Percentiles rank a stretch among this genome's conserved stretches.
Conservation (phyloP, 2,329 filamentous ascomycete genomes). For the Monosporascus sp. region DNA sequence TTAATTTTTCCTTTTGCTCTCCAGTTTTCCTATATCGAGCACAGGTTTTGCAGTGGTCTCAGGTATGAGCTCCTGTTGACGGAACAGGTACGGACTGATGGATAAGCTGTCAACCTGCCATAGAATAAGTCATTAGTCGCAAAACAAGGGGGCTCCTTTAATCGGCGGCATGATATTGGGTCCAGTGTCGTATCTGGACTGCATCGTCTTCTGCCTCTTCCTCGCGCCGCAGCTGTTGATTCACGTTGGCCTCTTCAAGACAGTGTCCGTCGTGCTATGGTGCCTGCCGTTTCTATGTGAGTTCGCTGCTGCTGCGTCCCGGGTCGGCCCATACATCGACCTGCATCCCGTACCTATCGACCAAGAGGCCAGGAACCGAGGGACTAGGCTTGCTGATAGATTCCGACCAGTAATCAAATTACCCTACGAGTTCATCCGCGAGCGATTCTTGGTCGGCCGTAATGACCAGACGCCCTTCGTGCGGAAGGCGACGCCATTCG, state of each 20-base stretch:
- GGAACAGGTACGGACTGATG: too few relatives aligned
- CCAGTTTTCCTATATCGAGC: too few relatives aligned
- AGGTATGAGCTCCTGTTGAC: too few relatives aligned
- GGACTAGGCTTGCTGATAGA: not conserved
- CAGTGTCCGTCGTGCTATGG: conserved; percentile 51
- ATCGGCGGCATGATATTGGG: conserved; percentile 61
- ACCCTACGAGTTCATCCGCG: conserved; percentile 52
- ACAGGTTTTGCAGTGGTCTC: too few relatives aligned
- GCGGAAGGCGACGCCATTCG: conserved; percentile 65
- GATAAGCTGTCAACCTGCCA: too few relatives aligned
- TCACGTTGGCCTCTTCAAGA: conserved; percentile 58
- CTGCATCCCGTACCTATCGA: not conserved
- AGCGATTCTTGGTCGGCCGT: conserved; percentile 45
- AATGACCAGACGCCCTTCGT: conserved; percentile 55
- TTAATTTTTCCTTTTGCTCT: too few relatives aligned
- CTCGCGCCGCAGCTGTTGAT: conserved; percentile 67
- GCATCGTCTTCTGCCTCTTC: conserved; percentile 65
- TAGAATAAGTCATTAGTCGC: too few relatives aligned
- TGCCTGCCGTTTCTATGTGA: conserved; percentile 67
- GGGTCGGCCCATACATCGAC: not conserved
- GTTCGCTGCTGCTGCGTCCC: conserved; percentile 8
- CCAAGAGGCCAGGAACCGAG: not conserved
- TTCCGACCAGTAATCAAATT: conserved; percentile 46
- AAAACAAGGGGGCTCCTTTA: too few relatives aligned
- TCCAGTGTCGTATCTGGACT: conserved; percentile 71